Base-by-base conservation (phyloP, 1,139 yeast species). In the Geotrichum klebahnii region DNA sequence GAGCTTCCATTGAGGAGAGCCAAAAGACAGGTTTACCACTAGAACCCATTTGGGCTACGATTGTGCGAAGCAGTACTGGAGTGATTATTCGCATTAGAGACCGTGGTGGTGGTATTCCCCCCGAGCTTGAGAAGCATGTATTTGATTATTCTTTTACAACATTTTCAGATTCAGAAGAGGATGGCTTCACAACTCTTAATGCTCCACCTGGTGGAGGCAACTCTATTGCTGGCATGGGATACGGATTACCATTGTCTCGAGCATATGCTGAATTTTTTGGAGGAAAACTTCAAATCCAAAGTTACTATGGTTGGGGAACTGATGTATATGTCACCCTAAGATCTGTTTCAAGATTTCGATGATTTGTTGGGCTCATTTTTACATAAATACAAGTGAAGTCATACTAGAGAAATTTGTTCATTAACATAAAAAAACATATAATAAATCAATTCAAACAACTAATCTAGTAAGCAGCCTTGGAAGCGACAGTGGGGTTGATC, bases 401-500 rank as follows among this genome's bases (percentile, higher is more conserved):
- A 26, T 26, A 34, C 38, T 19, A 38, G 31, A 14, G 22, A 23
- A 38, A 12, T 40, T 37, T 17, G 29, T 47, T 47, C 42, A 17
- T 47, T 36, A 41, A 45, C 31, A 45, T 20, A 42, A 39, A 36
- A 23, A 14, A 36, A 44, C 28, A 35, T 40, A 44, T 34, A 29
- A 33, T 20, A 17, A 35, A 36, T 44, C 38, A 48, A 31, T 34
- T 32, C 41, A 44, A 42, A 26, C 31, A 29, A 38, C 16, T 23
- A 38, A 42, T 45, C 51, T 52, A 52, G 48, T 59, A 72, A 70
- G 90, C 95, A 77, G 85, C 89, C 83, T 88, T 88, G 74, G 98
- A 97, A 75, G 97, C 97, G 69, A 86, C 96, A 70, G 84, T 84
- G 72, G 98, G 97, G 78, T 88, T 82, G 72, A 92, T 95, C 79